These are phyloP conservation scores for Parachlorella kessleri DNA, from an alignment of 139 green algal species.

Conservation along the genomic window DNA sequence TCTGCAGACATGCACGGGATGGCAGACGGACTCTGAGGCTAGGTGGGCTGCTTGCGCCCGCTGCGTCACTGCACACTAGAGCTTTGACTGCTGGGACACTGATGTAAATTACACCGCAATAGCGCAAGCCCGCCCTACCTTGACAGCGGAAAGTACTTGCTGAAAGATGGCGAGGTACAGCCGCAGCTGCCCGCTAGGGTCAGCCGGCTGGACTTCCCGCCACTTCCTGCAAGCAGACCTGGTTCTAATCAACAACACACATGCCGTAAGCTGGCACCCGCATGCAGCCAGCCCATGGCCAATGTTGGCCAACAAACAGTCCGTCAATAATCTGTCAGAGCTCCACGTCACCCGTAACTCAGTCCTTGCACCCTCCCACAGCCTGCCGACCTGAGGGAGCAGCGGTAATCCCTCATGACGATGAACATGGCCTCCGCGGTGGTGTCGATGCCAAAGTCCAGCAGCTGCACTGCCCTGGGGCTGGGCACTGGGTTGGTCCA, in stretches of 20 bases:
- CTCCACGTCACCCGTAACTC: too few species aligned
- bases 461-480: constrained; percentile 49
- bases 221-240: constrained; percentile 47
- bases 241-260: too few species aligned
- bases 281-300: too few species aligned
- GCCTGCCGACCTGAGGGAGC: constrained; percentile 46
- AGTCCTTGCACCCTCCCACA: neutral
- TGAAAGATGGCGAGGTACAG: constrained; percentile 66
- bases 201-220: constrained; percentile 37
- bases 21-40: too few species aligned
- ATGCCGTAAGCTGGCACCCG: too few species aligned
- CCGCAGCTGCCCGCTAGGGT: constrained; percentile 10
- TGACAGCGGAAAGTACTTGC: constrained; percentile 16
- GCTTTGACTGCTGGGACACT: too few species aligned
- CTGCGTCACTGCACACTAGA: too few species aligned
- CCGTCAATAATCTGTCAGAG: too few species aligned
- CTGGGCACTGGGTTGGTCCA: too few species aligned
- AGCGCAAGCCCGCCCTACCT: neutral
- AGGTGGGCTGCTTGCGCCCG: too few species aligned
- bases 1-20: too few species aligned
- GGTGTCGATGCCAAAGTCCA: constrained; percentile 69
- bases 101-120: neutral
- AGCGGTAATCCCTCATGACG: constrained; percentile 72
- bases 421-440: constrained; percentile 60
- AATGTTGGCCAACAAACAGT: too few species aligned